A percentile compares a stretch with the other conserved stretches of the same genome.
Evolutionary conservation across 2,329 filamentous ascomycete genomes (phyloP).

Genomic region (Aspergillus fijiensis): DNA sequence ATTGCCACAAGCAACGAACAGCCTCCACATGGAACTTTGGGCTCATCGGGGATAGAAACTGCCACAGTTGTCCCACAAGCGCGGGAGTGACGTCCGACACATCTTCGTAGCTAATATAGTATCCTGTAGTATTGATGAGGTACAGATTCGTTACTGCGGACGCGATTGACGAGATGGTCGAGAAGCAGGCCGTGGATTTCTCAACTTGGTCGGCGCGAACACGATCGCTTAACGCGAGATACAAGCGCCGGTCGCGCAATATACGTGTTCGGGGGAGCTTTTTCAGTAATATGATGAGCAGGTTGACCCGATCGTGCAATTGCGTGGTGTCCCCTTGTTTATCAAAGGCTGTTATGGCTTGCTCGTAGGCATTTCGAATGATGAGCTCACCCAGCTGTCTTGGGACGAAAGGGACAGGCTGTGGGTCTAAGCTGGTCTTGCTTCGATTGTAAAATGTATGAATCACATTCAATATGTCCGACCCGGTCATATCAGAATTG

Average conservation of each 20-base stretch:
- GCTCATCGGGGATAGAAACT: constrained; percentile 73
- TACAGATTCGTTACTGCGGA: constrained; percentile 50
- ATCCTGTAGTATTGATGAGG: constrained; percentile 35
- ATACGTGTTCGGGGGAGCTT: constrained; percentile 40
- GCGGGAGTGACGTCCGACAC: constrained; percentile 62
- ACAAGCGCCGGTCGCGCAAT: constrained; percentile 36
- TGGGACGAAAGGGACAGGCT: constrained; percentile 59
- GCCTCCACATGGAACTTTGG: constrained; percentile 96
- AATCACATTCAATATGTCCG: constrained; percentile 60
- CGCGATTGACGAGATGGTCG: constrained; percentile 42
- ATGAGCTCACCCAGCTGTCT: constrained; percentile 61
- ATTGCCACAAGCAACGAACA: constrained; percentile 78
- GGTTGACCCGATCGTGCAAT: constrained; percentile 58
- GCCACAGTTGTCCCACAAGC: constrained; percentile 74
- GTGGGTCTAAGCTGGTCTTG: constrained; percentile 67
- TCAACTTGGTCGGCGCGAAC: constrained; percentile 23
- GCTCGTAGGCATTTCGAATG: constrained; percentile 56
- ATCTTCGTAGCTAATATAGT: constrained; percentile 47
- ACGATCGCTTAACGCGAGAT: constrained; percentile 33
- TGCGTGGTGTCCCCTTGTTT: constrained; percentile 36
- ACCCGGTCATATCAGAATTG: constrained; percentile 16
- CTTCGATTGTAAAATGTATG: constrained; percentile 67
- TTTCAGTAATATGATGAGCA: constrained; percentile 54
- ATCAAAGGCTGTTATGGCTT: constrained; percentile 36
- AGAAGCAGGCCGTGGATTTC: constrained; percentile 33